Evolutionary conservation across 192 early-diverging fungal genomes (phyloP), one percentile per base, ranked within the genome.

Genomic region (Coemansia sp.): DNA sequence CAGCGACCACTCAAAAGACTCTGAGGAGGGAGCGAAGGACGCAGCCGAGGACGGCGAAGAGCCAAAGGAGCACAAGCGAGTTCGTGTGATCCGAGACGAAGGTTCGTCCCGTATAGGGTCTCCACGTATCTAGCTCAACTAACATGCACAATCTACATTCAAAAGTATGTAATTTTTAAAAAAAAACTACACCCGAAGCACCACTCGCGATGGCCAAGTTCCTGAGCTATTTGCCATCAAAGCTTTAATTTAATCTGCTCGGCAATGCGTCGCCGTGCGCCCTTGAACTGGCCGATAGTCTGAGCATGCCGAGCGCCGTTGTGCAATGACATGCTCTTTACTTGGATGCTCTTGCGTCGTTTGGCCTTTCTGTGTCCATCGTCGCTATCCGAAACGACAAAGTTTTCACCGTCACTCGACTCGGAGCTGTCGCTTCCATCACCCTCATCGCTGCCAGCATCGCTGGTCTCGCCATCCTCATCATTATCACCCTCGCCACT

Each of bases 161-260:
- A 28, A 16, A 2, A n/a, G 31, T n/a, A 2, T 31, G 14, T 20
- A 51, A 33, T 55, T 55, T 55, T 48, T 38, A 31, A 3, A 3
- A 3, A 9, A 46, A 46, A 20, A 21, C 20, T n/a, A 45, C 18
- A 9, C 0, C 20, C 43, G 20, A 46, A 21, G 18, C 2, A n/a
- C 43, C 5, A n/a, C 43, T 18, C 20, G 23, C 21, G 14, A 31
- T 18, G 14, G 2, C 16, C 24, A 28, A 34, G 55, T 57, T 20
- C 33, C 8, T 31, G 13, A 16, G 34, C 13, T 11, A n/a, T 18
- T 16, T 45, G 48, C 8, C 26, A 16, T 67, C 51, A 80, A 58
- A 80, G 62, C 55, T 75, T 81, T n/a, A 81, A 62, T 56, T 76
- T 81, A 65, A 81, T 67, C 2, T 70, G 69, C 57, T 81, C 73